Percentiles rank a stretch among this genome's conserved stretches.
Conservation (phyloP, 129 eudicot species). For the Centella asiatica region DNA sequence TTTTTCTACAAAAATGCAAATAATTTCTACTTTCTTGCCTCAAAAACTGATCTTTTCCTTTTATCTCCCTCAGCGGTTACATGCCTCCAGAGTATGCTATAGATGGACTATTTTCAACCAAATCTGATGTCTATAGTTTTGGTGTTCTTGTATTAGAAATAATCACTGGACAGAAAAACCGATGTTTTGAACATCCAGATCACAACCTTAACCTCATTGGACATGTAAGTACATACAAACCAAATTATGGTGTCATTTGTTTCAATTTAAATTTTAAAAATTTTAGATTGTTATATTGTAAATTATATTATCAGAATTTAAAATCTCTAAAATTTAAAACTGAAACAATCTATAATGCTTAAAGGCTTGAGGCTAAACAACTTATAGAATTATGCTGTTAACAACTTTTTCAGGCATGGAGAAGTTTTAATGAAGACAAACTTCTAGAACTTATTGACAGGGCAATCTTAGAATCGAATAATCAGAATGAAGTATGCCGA, state of each 20-base stretch:
- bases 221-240: constrained; percentile 3
- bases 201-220: constrained; percentile 6
- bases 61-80: constrained; percentile 1
- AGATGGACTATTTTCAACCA: constrained; percentile 10
- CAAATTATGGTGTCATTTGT: too few relatives aligned
- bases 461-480: neutral
- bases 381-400: too few relatives aligned
- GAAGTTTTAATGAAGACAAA: neutral
- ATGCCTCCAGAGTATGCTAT: constrained; percentile 19
- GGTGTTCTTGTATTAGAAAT: neutral
- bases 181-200: constrained; percentile 1
- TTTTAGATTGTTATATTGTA: too few relatives aligned
- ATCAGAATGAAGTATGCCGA: constrained; percentile 11
- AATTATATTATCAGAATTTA: too few relatives aligned
- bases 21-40: too few relatives aligned
- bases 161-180: neutral
- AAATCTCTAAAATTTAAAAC: too few relatives aligned
- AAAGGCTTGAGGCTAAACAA: too few relatives aligned
- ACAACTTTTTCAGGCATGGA: neutral
- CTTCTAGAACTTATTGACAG: neutral
- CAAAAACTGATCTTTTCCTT: neutral
- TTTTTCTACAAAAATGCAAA: neutral
- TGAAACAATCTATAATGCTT: too few relatives aligned
- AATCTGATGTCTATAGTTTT: constrained; percentile 8
- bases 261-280: too few relatives aligned